Percentiles rank a stretch among this genome's conserved stretches.
Evolutionary conservation across 2,329 filamentous ascomycete genomes (phyloP).

Genomic region (Akanthomyces muscarius): DNA sequence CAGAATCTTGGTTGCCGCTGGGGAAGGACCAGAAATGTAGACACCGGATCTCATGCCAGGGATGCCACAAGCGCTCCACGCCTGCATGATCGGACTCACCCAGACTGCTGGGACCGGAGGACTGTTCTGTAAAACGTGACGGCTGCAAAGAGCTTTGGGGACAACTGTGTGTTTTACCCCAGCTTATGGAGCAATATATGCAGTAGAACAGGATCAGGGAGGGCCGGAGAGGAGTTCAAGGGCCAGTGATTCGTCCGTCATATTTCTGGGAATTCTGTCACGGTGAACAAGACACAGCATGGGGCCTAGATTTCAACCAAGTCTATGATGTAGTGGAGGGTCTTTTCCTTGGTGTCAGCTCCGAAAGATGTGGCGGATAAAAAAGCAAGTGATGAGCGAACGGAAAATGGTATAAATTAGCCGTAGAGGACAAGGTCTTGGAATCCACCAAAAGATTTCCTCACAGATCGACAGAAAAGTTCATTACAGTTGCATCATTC

Average conservation of each 20-base stretch:
- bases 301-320: background rate
- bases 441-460: too few species aligned
- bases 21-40: background rate
- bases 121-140: slow-evolving; percentile 6
- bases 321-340: background rate
- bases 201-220: background rate
- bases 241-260: slow-evolving; percentile 11
- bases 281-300: slow-evolving; percentile 12
- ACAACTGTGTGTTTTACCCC: slow-evolving; percentile 3
- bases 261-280: slow-evolving; percentile 12
- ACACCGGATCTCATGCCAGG: slow-evolving; percentile 3
- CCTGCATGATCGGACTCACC: slow-evolving; percentile 10
- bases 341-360: background rate
- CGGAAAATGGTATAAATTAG: background rate
- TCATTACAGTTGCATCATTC: too few species aligned
- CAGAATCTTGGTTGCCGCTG: background rate
- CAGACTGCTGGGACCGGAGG: background rate
- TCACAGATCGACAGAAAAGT: too few species aligned
- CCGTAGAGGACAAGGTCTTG: background rate
- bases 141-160: background rate
- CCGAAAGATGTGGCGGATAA: background rate
- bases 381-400: background rate
- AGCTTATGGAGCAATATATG: slow-evolving; percentile 9
- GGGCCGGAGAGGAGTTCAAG: background rate
- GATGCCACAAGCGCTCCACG: background rate